Evolutionary conservation across 129 eudicot species (phyloP).

Genomic region (Tagetes patula): DNA sequence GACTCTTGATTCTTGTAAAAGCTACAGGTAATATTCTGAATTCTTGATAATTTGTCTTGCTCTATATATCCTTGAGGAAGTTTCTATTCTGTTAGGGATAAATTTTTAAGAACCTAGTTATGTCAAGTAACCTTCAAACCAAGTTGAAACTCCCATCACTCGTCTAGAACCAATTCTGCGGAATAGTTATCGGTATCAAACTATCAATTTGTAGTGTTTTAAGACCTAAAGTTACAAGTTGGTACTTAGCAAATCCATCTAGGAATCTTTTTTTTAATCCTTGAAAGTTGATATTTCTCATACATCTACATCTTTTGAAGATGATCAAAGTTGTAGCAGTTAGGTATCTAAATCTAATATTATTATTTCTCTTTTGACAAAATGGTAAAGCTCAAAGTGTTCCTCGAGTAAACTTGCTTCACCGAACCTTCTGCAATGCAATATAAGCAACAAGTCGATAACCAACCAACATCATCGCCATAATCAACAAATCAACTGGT

Average conservation of each 20-base stretch:
- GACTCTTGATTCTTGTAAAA: constrained; percentile 23
- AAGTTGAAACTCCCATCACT: constrained; percentile 13
- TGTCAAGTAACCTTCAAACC: constrained; percentile 29
- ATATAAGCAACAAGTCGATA: constrained; percentile 83
- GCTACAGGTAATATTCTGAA: constrained; percentile 14
- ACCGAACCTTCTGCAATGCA: constrained; percentile 70
- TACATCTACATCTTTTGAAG: constrained; percentile 43
- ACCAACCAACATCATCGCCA: constrained; percentile 86
- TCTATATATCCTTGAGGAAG: constrained; percentile 26
- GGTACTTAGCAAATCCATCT: constrained; percentile 16
- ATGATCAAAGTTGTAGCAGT: constrained; percentile 55
- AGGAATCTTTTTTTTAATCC: constrained; percentile 23
- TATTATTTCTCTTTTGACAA: constrained; percentile 43
- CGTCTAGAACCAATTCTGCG: constrained; percentile 25
- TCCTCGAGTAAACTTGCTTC: constrained; percentile 37
- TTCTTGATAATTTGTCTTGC: constrained; percentile 17
- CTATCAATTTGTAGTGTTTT: constrained; percentile 29
- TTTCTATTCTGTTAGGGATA: constrained; percentile 25
- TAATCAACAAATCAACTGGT: constrained; percentile 55
- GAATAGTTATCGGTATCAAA: constrained; percentile 24
- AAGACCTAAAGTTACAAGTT: constrained; percentile 25
- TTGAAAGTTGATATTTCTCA: constrained; percentile 25
- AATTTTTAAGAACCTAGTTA: constrained; percentile 25
- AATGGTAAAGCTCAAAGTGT: constrained; percentile 37
- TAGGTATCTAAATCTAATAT: constrained; percentile 39